phyloP scores from a whole-genome alignment of 2,329 filamentous ascomycete genomes.

The Curvularia hawaiiensis region DNA sequence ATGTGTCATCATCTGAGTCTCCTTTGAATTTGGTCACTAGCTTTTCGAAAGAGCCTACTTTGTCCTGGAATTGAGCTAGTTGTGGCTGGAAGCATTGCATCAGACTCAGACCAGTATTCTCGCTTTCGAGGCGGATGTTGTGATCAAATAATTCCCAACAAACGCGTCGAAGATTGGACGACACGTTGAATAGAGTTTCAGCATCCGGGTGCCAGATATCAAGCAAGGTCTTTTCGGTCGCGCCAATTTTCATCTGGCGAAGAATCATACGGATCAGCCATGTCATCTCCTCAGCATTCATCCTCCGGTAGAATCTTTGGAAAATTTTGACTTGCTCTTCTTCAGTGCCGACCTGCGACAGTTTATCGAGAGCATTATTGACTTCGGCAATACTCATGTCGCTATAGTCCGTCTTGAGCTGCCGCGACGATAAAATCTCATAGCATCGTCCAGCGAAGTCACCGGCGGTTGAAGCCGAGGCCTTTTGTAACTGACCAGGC shows the following conservation, averaged over 20 bases:
- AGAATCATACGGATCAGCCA: constrained; percentile 96
- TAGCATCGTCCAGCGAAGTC: constrained; percentile 92
- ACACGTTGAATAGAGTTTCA: constrained; percentile 76
- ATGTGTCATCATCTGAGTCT: constrained; percentile 73
- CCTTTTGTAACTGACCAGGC: constrained; percentile 63
- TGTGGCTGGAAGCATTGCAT: constrained; percentile 99
- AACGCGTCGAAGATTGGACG: constrained; percentile 84
- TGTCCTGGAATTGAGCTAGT: constrained; percentile 88
- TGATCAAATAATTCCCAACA: constrained; percentile 92
- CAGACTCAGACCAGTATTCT: constrained; percentile 74
- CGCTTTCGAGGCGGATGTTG: constrained; percentile 71
- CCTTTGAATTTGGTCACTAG: constrained; percentile 73
- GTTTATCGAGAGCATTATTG: constrained; percentile 79
- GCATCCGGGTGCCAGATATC: constrained; percentile 64
- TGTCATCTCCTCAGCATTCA: constrained; percentile 92
- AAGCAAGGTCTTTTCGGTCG: constrained; percentile 87
- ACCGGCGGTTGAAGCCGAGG: constrained; percentile 66
- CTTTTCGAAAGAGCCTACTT: constrained; percentile 69
- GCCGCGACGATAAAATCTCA: constrained; percentile 83
- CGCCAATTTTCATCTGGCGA: constrained; percentile 75
- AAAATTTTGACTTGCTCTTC: constrained; percentile 83
- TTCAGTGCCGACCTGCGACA: constrained; percentile 78
- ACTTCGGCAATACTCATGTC: constrained; percentile 88
- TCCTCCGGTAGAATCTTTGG: constrained; percentile 80
- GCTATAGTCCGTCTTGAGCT: constrained; percentile 74